Evolutionary conservation across 176 grass and related monocot species (phyloP), one percentile per base, ranked within the genome.

Genomic region (Oryza glumipatula): DNA sequence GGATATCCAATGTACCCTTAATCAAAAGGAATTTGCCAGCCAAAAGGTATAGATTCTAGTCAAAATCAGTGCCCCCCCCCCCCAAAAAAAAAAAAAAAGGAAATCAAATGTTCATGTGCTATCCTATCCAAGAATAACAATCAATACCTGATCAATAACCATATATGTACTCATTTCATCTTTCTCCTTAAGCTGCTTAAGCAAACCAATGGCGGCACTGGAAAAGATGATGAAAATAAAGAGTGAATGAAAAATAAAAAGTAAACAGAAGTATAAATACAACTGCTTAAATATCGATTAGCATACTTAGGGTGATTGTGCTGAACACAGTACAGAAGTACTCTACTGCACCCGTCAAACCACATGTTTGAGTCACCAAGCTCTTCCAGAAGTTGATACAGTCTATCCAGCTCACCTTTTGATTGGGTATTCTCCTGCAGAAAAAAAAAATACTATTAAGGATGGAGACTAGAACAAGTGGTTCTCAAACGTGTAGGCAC

Each of bases 331-430:
- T 98, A 98, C 67, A 92, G 49, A 79, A 95, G 65, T 74, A 88
- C 88, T 92, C 93, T 89, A 77, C 80, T 80, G 74, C 91, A 92
- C 23, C 89, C 96, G 64, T 95, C 88, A 90, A 87, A 90, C 96
- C 96, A 98, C 74, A 44, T 82, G 68, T 52, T 83, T 81, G 93
- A 93, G 63, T 90, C 91, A 64, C 21, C 87, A 81, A 95, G 89
- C 65, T 89, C 91, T 49, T 90, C 84, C 67, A 95, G 85, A 81
- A 95, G 85, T 66, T 87, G 85, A 84, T 73, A 78, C 39, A 95
- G 88, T 82, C 85, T 95, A 84, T 94, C 88, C 66, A 94, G 15
- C 86, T 98, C 80, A 82, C 88, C 96, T 94, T 94, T 88, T 79
- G 85, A 82, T 86, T 78, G 64, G 78, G 84, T 89, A 90, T 95